A percentile compares a stretch with the other conserved stretches of the same genome.
Conservation (phyloP, 1,139 yeast species). For the Arxiozyma bovina region DNA sequence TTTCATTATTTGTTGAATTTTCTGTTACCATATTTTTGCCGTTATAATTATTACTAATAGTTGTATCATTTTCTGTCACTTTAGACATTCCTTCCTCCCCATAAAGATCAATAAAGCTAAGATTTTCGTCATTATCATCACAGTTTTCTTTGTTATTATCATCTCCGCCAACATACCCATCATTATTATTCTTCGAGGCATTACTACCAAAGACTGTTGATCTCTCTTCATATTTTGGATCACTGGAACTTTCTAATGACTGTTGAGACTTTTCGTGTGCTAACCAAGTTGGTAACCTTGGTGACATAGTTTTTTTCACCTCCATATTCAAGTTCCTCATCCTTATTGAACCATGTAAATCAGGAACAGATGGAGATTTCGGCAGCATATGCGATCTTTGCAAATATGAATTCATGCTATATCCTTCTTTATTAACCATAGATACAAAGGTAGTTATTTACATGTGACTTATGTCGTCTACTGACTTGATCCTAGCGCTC, state of each 20-base stretch:
- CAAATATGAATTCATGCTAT: not conserved
- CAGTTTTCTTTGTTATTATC: not conserved
- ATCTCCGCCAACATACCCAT: not conserved
- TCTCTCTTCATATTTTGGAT: too few relatives aligned
- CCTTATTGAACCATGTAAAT: slow-evolving; percentile 15
- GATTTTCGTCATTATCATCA: slow-evolving; percentile 15
- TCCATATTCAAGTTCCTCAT: slow-evolving; percentile 1
- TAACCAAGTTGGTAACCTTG: slow-evolving; percentile 1
- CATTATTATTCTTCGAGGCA: not conserved
- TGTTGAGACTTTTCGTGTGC: not conserved
- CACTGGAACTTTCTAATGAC: not conserved
- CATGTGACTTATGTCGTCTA: not conserved
- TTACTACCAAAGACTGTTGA: not conserved
- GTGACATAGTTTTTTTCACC: not conserved
- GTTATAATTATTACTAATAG: not conserved
- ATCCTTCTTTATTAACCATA: not conserved
- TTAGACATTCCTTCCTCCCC: slow-evolving; percentile 15
- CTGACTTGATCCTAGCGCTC: not conserved
- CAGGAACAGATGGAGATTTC: slow-evolving; percentile 28
- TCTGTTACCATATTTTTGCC: not conserved
- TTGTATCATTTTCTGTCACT: not conserved
- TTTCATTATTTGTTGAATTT: not conserved
- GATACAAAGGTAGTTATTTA: not conserved
- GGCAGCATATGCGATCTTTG: not conserved
- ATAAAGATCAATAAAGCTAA: slow-evolving; percentile 26